phyloP scores from a whole-genome alignment of 2,329 filamentous ascomycete genomes.

The Lizonia empirigonia region DNA sequence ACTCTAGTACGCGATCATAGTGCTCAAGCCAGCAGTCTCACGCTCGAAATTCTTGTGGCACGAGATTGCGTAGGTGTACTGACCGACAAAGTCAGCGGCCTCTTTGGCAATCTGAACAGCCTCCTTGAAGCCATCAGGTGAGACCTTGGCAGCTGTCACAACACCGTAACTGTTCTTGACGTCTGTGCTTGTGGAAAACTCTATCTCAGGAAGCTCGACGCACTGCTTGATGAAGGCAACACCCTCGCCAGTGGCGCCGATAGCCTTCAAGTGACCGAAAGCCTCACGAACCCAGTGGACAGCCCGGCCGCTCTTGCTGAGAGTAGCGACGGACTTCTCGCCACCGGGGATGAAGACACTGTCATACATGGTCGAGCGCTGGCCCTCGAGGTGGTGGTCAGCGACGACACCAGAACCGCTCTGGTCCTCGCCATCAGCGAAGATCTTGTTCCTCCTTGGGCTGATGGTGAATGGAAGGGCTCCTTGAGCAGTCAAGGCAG shows the following conservation, averaged over 20 bases:
- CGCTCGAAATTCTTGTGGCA: slow-evolving; percentile 76
- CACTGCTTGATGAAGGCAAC: slow-evolving; percentile 65
- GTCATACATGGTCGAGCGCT: slow-evolving; percentile 82
- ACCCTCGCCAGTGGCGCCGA: slow-evolving; percentile 76
- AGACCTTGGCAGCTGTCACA: slow-evolving; percentile 65
- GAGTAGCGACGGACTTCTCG: slow-evolving; percentile 63
- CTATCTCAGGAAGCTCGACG: slow-evolving; percentile 53
- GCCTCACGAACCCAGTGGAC: slow-evolving; percentile 79
- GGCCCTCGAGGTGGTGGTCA: slow-evolving; percentile 79
- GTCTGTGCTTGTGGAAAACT: slow-evolving; percentile 56
- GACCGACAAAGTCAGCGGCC: slow-evolving; percentile 70
- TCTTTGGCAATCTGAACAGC: slow-evolving; percentile 68
- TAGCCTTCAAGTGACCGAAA: slow-evolving; percentile 80
- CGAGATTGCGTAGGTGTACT: slow-evolving; percentile 71
- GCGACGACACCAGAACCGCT: slow-evolving; percentile 62
- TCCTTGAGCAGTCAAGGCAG: slow-evolving; percentile 64
- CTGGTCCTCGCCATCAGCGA: slow-evolving; percentile 63
- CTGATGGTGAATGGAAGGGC: slow-evolving; percentile 77
- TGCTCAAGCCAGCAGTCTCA: slow-evolving; percentile 71
- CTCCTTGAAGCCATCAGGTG: slow-evolving; percentile 65
- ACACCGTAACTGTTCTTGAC: slow-evolving; percentile 76
- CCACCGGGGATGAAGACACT: slow-evolving; percentile 79
- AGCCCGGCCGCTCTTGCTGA: slow-evolving; percentile 72
- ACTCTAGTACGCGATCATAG: slow-evolving; percentile 70
- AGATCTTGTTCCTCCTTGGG: slow-evolving; percentile 69